These are phyloP conservation scores for Podila clonocystis DNA, from an alignment of 192 early-diverging fungal genomes.

Conservation along the genomic window DNA sequence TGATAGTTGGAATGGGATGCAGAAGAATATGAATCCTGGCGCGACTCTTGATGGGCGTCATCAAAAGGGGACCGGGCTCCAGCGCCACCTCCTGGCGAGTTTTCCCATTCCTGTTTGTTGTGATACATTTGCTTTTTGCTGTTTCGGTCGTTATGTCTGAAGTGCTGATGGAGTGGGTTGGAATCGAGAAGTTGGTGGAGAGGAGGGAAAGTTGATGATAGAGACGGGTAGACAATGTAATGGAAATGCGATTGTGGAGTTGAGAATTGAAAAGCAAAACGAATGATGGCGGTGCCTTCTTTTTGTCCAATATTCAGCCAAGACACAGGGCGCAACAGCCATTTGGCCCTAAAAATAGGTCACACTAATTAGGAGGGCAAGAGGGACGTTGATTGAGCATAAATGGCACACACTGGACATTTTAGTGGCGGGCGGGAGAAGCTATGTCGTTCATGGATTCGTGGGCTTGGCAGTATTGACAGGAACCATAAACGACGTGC, in stretches of 20 bases:
- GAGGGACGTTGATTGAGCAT: no score
- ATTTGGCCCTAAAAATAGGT: background rate
- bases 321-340: no score
- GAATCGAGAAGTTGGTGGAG: background rate
- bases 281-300: background rate
- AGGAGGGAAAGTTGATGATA: background rate
- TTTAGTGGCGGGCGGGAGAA: no score
- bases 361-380: background rate
- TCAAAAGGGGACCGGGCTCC: conserved; percentile 3
- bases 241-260: background rate
- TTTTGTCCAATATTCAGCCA: background rate
- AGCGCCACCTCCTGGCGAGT: background rate
- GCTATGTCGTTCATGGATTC: no score
- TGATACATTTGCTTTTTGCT: conserved; percentile 1
- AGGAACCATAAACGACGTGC: no score
- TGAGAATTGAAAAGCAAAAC: no score
- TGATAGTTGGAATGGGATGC: background rate
- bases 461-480: no score
- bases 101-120: background rate
- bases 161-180: background rate
- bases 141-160: background rate
- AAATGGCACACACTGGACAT: no score
- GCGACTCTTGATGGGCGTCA: background rate
- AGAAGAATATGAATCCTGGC: background rate
- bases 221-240: background rate